Conservation (phyloP, 306 rosid genomes). For the Trifolium repens region DNA sequence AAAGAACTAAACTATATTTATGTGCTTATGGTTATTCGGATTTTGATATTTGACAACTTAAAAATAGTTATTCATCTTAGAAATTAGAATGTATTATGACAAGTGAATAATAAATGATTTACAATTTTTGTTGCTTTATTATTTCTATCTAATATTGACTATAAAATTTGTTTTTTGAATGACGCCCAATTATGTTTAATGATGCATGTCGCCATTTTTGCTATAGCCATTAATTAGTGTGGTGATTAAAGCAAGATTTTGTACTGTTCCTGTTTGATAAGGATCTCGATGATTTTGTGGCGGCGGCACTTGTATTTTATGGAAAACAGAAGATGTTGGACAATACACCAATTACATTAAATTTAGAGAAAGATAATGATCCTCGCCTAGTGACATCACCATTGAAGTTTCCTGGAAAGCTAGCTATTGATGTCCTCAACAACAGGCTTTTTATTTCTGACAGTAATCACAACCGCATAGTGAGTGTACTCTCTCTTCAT, state of each 20-base stretch:
- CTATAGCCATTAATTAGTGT: slow-evolving; percentile 22
- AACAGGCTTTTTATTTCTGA: slow-evolving; percentile 97
- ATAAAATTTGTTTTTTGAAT: slow-evolving; percentile 14
- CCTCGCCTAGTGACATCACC: slow-evolving; percentile 85
- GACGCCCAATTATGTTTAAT: not conserved
- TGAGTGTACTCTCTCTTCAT: slow-evolving; percentile 46
- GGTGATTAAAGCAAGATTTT: slow-evolving; percentile 25
- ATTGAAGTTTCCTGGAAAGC: slow-evolving; percentile 96
- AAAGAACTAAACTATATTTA: slow-evolving; percentile 1
- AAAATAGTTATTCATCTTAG: not conserved
- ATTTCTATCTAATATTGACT: slow-evolving; percentile 12
- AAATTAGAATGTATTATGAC: slow-evolving; percentile 12
- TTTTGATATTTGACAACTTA: not conserved
- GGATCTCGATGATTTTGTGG: slow-evolving; percentile 95
- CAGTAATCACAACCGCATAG: slow-evolving; percentile 95
- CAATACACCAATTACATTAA: slow-evolving; percentile 65
- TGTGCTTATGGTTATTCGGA: slow-evolving; percentile 9
- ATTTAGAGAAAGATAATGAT: slow-evolving; percentile 87
- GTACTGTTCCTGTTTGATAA: slow-evolving; percentile 40
- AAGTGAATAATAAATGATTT: not conserved
- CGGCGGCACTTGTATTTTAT: slow-evolving; percentile 90
- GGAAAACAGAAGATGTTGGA: slow-evolving; percentile 76
- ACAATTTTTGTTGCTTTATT: not conserved
- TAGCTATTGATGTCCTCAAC: slow-evolving; percentile 80
- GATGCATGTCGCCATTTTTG: slow-evolving; percentile 24